Evolutionary conservation across 257 asterid genomes (phyloP).

Genomic region (Misopates orontium): DNA sequence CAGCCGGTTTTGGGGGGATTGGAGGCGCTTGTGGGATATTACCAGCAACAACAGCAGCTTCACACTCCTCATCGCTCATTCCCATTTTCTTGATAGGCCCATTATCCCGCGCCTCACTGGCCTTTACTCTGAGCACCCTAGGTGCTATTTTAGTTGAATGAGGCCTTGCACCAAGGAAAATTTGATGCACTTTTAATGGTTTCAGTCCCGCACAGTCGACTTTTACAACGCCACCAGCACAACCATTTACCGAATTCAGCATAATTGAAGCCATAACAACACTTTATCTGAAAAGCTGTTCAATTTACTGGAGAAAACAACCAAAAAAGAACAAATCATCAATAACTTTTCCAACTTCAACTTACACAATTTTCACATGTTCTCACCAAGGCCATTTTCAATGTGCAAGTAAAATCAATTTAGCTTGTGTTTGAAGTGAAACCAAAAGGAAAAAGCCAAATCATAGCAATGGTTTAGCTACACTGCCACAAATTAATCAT

Average conservation of each 20-base stretch:
- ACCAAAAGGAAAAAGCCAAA: no score
- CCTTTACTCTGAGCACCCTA: slow-evolving; percentile 36
- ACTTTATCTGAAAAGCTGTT: slow-evolving; percentile 1
- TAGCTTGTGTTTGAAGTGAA: background rate
- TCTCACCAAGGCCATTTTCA: background rate
- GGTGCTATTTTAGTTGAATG: slow-evolving; percentile 23
- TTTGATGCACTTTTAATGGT: slow-evolving; percentile 35
- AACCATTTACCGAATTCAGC: slow-evolving; percentile 37
- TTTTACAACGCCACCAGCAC: slow-evolving; percentile 34
- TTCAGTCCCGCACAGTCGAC: slow-evolving; percentile 42
- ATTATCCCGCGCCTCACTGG: slow-evolving; percentile 38
- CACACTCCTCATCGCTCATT: slow-evolving; percentile 67
- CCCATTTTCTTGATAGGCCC: slow-evolving; percentile 53
- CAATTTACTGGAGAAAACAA: slow-evolving; percentile 1
- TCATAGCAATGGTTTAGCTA: no score
- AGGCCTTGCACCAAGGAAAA: slow-evolving; percentile 29
- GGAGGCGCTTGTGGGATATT: slow-evolving; percentile 89
- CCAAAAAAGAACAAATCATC: background rate
- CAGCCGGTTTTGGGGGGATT: slow-evolving; percentile 61
- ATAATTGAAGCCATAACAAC: slow-evolving; percentile 45
- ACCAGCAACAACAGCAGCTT: slow-evolving; percentile 88
- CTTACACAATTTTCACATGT: background rate
- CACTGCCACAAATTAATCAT: no score
- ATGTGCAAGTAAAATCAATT: slow-evolving; percentile 6
- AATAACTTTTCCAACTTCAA: background rate